phyloP scores from a whole-genome alignment of 176 grass and related monocot species.

The Secale cereale region DNA sequence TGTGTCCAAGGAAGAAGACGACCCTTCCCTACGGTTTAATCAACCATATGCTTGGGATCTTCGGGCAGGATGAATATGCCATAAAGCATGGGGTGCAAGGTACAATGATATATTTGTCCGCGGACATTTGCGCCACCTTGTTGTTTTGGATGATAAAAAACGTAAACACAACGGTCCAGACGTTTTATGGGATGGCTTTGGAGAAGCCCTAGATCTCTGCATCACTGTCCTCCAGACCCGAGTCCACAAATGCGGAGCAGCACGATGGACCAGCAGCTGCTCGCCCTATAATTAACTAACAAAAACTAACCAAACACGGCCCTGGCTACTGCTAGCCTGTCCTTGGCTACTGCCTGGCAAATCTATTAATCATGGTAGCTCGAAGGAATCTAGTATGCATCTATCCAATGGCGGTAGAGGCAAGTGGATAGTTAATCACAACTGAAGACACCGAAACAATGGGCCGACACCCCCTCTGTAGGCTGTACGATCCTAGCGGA shows the following conservation, averaged over 20 bases:
- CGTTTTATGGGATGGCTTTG: too few species aligned
- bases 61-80: not conserved
- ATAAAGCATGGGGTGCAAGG: not conserved
- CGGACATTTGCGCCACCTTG: too few species aligned
- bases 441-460: not conserved
- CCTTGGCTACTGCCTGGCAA: not conserved
- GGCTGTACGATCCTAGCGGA: not conserved
- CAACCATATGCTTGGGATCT: not conserved
- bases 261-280: not conserved
- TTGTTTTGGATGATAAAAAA: too few species aligned
- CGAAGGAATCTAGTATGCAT: not conserved
- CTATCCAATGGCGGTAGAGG: not conserved
- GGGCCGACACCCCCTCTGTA: not conserved
- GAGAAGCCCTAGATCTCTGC: too few species aligned
- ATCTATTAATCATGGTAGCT: not conserved
- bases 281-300: not conserved
- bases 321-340: not conserved
- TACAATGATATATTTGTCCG: too few species aligned
- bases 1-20: not conserved
- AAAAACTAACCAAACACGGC: not conserved
- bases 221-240: not conserved
- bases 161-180: too few species aligned
- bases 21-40: not conserved
- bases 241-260: not conserved
- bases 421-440: not conserved